Conservation (phyloP, 768 basidiomycete species). For the Amanita phalloides region DNA sequence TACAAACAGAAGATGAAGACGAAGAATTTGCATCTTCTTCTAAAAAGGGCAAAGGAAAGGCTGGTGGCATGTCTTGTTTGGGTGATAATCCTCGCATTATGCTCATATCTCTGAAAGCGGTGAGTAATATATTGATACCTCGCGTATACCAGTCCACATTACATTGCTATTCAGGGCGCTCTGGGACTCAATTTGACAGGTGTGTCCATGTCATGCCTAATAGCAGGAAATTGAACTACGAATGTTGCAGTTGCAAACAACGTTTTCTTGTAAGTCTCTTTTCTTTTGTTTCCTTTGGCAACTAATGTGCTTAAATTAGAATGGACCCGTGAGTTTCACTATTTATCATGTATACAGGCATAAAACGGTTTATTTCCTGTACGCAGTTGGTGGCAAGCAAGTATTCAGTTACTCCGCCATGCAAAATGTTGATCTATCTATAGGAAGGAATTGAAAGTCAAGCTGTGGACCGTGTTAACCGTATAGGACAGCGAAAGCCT, state of each 20-base stretch:
- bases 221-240: not conserved
- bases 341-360: not conserved
- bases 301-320: slow-evolving; percentile 21
- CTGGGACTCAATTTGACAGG: slow-evolving; percentile 77
- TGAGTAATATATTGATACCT: slow-evolving; percentile 13
- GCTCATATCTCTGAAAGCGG: slow-evolving; percentile 78
- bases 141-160: not conserved
- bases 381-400: slow-evolving; percentile 71
- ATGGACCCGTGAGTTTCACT: slow-evolving; percentile 67
- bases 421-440: slow-evolving; percentile 7
- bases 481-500: slow-evolving; percentile 75
- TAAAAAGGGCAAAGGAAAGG: slow-evolving; percentile 26
- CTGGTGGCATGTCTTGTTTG: slow-evolving; percentile 11
- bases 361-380: not conserved
- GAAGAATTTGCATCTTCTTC: slow-evolving; percentile 13
- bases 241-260: slow-evolving; percentile 58
- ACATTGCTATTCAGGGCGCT: slow-evolving; percentile 41
- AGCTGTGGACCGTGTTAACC: slow-evolving; percentile 73
- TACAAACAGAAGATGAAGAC: slow-evolving; percentile 22
- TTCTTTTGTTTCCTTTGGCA: not conserved
- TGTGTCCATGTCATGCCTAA: slow-evolving; percentile 9
- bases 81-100: slow-evolving; percentile 62
- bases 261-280: slow-evolving; percentile 57
- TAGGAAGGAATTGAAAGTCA: slow-evolving; percentile 80
- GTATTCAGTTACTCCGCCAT: not conserved